Base-by-base conservation (phyloP, 352 stramenopile species). In the Phytophthora brassicae region DNA sequence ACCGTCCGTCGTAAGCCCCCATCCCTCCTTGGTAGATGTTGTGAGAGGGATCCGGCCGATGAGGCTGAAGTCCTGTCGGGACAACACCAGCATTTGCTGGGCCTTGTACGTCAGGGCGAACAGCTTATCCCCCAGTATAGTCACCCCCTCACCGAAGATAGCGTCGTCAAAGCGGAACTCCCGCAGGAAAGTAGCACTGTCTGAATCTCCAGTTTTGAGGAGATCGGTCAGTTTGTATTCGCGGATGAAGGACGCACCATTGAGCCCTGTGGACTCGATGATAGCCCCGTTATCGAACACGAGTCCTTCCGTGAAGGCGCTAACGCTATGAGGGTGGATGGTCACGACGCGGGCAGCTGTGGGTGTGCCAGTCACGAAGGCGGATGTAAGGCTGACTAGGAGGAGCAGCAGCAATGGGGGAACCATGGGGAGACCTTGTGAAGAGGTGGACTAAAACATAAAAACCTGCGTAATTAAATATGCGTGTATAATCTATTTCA, bases 1-100 rank as follows among this genome's bases (percentile, higher is more conserved):
- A 8, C 83, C 84, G 57, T 97, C 85, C 12, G 81, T 92, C 3
- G 87, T 91, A 58, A 97, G 85, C 43, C 89, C 89, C 89, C 89
- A 97, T 54, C 89, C 89, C 80, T 97, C 84, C n/a, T 78, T 82
- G 9, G 77, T 96, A 36, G 68, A 79, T 35, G 89, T 97, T 33
- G 68, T 70, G 43, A 95, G 76, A 19, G 77, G 68, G 33, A 86
- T 83, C 36, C 64, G 68, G 36, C 59, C 64, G 35, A 88, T 55
- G 35, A 90, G 66, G 44, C 68, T 55, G 38, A 96, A 88, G 9
- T 77, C 73, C 43, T 55, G 42, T 26, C 78, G 71, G 22, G 87
- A 85, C 23, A 95, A 66, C 66, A 79, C 66, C 19, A 95, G 62
- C 24, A 92, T 49, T 23, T 81, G 64, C 44, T 90, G 59, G 33